A percentile compares a stretch with the other conserved stretches of the same genome.
Evolutionary conservation across 108 stramenopile genomes (phyloP).

Genomic region (Pseudonitzschia multiseries): DNA sequence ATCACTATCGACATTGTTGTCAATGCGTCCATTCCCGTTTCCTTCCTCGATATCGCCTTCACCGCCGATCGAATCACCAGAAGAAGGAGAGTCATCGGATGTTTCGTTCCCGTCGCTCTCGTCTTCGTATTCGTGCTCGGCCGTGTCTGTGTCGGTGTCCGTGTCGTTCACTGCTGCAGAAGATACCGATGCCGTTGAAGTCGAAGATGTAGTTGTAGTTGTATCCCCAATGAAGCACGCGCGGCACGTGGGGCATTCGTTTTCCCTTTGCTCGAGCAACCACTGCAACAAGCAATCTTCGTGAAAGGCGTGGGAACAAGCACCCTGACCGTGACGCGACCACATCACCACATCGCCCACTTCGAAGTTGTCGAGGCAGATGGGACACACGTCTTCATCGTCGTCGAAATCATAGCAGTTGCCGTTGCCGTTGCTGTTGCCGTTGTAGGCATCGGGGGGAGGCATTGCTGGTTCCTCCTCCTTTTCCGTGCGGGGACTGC

Average conservation of each 20-base stretch:
- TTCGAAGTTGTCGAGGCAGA: slow-evolving; percentile 42
- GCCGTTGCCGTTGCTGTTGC: slow-evolving; percentile 6
- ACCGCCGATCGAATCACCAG: background rate
- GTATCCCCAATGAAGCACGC: background rate
- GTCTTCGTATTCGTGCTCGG: background rate
- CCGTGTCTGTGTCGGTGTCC: background rate
- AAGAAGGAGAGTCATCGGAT: background rate
- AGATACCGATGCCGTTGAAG: background rate
- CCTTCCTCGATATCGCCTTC: slow-evolving; percentile 14
- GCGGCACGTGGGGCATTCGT: slow-evolving; percentile 45
- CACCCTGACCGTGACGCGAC: background rate
- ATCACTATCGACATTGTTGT: background rate
- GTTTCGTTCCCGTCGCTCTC: background rate
- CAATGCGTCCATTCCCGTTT: background rate
- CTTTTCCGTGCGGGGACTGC: background rate
- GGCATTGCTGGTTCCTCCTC: background rate
- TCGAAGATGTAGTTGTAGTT: too few species aligned
- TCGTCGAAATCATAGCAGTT: slow-evolving; percentile 18
- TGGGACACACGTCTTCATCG: slow-evolving; percentile 36
- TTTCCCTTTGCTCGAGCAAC: slow-evolving; percentile 37
- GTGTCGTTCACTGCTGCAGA: background rate
- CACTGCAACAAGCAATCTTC: slow-evolving; percentile 42
- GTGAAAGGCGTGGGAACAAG: slow-evolving; percentile 43
- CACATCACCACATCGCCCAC: slow-evolving; percentile 38
- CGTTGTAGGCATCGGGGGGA: background rate